Evolutionary conservation across 2,329 filamentous ascomycete species (phyloP).

Genomic region (Elsinoe necatrix): DNA sequence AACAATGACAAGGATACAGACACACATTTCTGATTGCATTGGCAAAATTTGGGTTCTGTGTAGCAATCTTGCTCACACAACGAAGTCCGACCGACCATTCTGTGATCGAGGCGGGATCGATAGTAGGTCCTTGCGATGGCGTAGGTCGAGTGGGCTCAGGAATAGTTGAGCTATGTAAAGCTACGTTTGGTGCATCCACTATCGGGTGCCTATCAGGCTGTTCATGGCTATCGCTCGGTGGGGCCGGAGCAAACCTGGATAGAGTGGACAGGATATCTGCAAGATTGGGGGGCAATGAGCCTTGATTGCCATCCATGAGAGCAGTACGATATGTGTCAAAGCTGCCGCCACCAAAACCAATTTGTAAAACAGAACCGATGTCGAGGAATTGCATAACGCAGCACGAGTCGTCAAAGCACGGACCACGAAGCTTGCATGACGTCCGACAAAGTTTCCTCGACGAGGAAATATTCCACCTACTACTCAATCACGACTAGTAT

Average conservation of each 20-base stretch:
- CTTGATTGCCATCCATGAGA: conserved; percentile 27
- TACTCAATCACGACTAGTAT: not conserved
- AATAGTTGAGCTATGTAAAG: not conserved
- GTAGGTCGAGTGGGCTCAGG: not conserved
- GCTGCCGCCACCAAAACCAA: too few species aligned
- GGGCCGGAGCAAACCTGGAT: conserved; percentile 20
- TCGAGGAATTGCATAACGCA: too few species aligned
- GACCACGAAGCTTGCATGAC: conserved; percentile 11
- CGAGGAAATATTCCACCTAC: not conserved
- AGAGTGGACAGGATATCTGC: conserved; percentile 30
- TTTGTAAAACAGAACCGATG: too few species aligned
- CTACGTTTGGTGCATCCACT: not conserved
- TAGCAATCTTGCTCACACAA: conserved; percentile 39
- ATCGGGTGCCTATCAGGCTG: not conserved
- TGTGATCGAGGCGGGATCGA: conserved; percentile 41
- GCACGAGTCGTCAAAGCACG: not conserved
- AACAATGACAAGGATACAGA: conserved; percentile 5
- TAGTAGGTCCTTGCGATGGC: conserved; percentile 18
- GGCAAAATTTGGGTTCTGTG: conserved; percentile 37
- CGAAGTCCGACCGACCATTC: conserved; percentile 41
- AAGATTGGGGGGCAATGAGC: conserved; percentile 23
- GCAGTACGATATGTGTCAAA: too few species aligned
- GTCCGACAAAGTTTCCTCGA: conserved; percentile 11
- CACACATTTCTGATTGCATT: conserved; percentile 34
- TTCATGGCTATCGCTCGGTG: not conserved